phyloP scores from a whole-genome alignment of 2,329 filamentous ascomycete genomes.

The Hymenoscyphus repandus region DNA sequence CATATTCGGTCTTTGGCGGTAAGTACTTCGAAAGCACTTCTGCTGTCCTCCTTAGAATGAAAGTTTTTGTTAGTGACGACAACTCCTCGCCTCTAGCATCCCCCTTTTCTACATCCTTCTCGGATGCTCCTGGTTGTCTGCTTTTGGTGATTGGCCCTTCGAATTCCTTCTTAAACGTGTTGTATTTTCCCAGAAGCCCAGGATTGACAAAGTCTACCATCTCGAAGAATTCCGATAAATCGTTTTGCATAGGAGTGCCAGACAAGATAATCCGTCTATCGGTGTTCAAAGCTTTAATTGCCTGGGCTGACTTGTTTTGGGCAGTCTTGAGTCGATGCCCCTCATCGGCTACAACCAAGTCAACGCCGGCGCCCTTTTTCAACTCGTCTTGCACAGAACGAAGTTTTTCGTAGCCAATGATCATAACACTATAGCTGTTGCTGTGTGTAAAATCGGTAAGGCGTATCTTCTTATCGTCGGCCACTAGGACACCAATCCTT shows the following conservation, averaged over 20 bases:
- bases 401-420: constrained; percentile 68
- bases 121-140: constrained; percentile 41
- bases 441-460: constrained; percentile 66
- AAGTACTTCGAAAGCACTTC: constrained; percentile 83
- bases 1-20: constrained; percentile 93
- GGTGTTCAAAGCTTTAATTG: constrained; percentile 85
- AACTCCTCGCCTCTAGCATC: constrained; percentile 74
- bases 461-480: constrained; percentile 51
- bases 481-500: constrained; percentile 62
- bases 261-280: constrained; percentile 29
- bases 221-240: constrained; percentile 90
- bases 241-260: constrained; percentile 95
- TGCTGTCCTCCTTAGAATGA: constrained; percentile 83
- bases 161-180: constrained; percentile 93
- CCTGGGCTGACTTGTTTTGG: constrained; percentile 84
- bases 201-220: constrained; percentile 90
- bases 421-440: constrained; percentile 64
- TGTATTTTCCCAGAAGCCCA: constrained; percentile 86
- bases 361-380: constrained; percentile 56
- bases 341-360: constrained; percentile 95
- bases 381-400: constrained; percentile 60
- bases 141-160: constrained; percentile 83
- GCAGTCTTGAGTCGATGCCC: constrained; percentile 97
- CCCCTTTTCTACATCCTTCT: constrained; percentile 68
- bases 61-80: constrained; percentile 85